These are phyloP conservation scores for Lactifluus hygrophoroides DNA, from an alignment of 768 basidiomycete genomes.

Conservation along the genomic window DNA sequence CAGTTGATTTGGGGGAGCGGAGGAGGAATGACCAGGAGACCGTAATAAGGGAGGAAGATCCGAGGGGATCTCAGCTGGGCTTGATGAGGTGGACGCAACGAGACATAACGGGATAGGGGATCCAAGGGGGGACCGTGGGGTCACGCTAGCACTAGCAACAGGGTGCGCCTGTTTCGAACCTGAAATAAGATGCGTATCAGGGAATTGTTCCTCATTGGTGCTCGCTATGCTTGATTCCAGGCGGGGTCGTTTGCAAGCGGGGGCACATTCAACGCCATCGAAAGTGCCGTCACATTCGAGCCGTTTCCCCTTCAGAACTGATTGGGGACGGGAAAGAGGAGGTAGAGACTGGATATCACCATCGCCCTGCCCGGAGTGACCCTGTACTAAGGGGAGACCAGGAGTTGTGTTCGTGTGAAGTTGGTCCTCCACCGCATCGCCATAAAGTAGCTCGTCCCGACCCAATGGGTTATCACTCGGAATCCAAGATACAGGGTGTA, in stretches of 20 bases:
- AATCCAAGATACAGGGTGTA: slow-evolving; percentile 10
- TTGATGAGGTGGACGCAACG: not conserved
- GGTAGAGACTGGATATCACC: not conserved
- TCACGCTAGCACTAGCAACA: not conserved
- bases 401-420: not conserved
- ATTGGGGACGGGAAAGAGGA: not conserved
- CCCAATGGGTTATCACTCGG: not conserved
- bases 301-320: slow-evolving; percentile 1
- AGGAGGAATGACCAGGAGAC: not conserved
- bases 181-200: not conserved
- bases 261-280: not conserved
- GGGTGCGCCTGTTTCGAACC: not conserved
- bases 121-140: not conserved
- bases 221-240: not conserved
- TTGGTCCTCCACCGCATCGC: not conserved
- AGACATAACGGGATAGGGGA: not conserved
- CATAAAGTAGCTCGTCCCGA: not conserved
- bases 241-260: not conserved
- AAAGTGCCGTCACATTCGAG: not conserved
- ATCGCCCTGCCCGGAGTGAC: not conserved
- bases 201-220: not conserved
- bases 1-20: not conserved
- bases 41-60: not conserved
- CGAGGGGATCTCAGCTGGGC: not conserved
- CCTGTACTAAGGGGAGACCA: not conserved